phyloP scores from a whole-genome alignment of 129 eudicot species.

The Lactuca sativa region DNA sequence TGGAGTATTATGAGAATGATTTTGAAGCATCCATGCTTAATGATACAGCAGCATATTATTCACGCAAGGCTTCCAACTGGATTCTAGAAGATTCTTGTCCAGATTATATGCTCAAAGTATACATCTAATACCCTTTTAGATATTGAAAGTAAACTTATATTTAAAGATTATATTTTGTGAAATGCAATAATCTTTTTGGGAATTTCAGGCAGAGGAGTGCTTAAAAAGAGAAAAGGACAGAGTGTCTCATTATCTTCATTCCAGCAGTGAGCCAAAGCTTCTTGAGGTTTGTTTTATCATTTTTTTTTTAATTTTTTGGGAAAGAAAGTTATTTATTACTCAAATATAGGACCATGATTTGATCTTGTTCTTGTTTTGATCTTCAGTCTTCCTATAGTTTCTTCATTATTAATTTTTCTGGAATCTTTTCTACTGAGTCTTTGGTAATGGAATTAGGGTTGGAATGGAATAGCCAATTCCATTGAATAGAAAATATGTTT shows the following conservation, averaged over 20 bases:
- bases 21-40: conserved; percentile 82
- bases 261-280: conserved; percentile 82
- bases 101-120: conserved; percentile 77
- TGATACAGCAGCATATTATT: conserved; percentile 81
- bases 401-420: background rate
- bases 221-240: conserved; percentile 81
- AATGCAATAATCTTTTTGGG: conserved; percentile 2
- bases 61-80: conserved; percentile 96
- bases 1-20: conserved; percentile 83
- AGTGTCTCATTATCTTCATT: conserved; percentile 79
- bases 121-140: background rate
- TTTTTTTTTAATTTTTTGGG: background rate
- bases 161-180: conserved; percentile 3
- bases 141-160: conserved; percentile 14
- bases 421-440: background rate
- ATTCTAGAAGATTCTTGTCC: conserved; percentile 86
- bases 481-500: background rate
- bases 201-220: conserved; percentile 83
- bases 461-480: background rate
- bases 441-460: background rate
- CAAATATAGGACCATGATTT: background rate
- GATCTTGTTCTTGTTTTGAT: background rate
- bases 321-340: background rate
- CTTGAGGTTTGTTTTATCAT: conserved; percentile 63
- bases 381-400: background rate